Base-by-base conservation (phyloP, 257 asterid genomes). In the Prunella vulgaris region DNA sequence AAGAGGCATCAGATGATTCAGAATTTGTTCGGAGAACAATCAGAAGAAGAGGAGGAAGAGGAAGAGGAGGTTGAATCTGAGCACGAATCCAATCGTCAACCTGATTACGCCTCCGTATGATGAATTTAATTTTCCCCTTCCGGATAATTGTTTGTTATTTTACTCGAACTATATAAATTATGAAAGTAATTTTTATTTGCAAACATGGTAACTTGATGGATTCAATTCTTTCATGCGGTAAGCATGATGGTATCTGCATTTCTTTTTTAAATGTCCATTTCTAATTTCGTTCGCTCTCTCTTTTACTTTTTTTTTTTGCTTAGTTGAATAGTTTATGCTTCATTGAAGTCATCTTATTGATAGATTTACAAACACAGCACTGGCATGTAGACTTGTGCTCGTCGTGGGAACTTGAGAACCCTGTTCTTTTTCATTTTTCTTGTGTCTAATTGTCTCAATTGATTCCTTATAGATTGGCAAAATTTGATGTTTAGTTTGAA, bases 1-100 rank as follows among this genome's bases (percentile, higher is more conserved):
- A 94, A 94, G 83, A 78, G 99, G 93, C 95, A 91, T 84, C 99
- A 89, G 79, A 94, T 94, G 99, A 94, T 94, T 96, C 99, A 91
- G 80, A 94, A 94, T 78, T 79, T 94, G 69, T 94, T 94, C 75
- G 99, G 99, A 12, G 99, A 94, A 70, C 99, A 93, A 74, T 91
- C 99, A 5, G 99, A 93, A 76, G 95, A 86, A 77, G 93, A 88
- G 73, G 98, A 93, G 13, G 96, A n/a, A n/a, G n/a, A 90, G 57
- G 97, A 90, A 51, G 97, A 87, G 81, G 96, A 91, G 78, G 86
- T 89, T 53, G 97, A 94, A 80, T 88, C 96, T 10, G 97, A 90
- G 81, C 99, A 91, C 77, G 97, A 89, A 71, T 94, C 99, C 57
- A 91, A 87, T 83, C 93, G 90, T 15, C 96, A 89, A 77, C 93